These are phyloP conservation scores for Cucumis cinereus DNA, from an alignment of 306 rosid genomes.

Conservation along the genomic window DNA sequence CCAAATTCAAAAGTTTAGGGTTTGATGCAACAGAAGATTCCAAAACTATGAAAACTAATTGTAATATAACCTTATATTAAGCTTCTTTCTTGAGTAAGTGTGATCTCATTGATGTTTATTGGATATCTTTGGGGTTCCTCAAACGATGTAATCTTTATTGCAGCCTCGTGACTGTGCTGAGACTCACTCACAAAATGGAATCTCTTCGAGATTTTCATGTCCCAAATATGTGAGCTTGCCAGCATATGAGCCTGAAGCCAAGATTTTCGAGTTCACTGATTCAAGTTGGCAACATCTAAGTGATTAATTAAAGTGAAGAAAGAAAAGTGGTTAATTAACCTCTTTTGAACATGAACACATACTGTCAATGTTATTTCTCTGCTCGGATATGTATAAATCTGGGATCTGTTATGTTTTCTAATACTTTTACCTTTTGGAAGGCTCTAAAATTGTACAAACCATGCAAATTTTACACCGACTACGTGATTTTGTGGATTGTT, in stretches of 20 bases:
- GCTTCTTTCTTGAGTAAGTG: no score
- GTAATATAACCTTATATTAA: no score
- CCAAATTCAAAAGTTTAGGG: no score
- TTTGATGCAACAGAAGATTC: no score
- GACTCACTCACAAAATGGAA: constrained; percentile 25
- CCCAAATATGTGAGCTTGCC: constrained; percentile 75
- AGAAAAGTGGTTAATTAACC: no score
- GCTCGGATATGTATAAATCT: not conserved
- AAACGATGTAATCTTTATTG: not conserved
- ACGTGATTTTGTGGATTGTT: no score
- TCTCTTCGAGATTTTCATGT: constrained; percentile 46
- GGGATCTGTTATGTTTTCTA: not conserved
- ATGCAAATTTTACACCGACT: no score
- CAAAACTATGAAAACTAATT: no score
- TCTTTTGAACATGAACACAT: not conserved
- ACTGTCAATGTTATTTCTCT: not conserved
- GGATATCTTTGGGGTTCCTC: not conserved
- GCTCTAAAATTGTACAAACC: not conserved
- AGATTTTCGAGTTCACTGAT: not conserved
- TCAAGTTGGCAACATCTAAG: not conserved
- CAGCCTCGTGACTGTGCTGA: constrained; percentile 77
- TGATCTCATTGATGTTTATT: not conserved
- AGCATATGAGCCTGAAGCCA: constrained; percentile 27
- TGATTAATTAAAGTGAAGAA: not conserved
- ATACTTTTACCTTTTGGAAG: not conserved